phyloP scores from a whole-genome alignment of 495 filamentous ascomycete genomes.

The Penicillium macrosclerotiorum region DNA sequence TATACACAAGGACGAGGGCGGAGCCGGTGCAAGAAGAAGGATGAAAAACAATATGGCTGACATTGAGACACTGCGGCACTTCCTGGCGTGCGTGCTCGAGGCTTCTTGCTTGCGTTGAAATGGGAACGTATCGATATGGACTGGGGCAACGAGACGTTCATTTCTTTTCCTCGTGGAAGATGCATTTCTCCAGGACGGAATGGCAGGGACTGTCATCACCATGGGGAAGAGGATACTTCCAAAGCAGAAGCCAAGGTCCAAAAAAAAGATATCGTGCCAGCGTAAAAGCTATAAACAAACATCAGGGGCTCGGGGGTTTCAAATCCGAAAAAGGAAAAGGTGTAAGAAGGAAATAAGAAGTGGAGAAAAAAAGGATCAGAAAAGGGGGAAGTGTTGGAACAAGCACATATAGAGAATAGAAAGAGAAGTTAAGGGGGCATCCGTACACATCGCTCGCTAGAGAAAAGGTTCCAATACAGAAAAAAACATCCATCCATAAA shows the following conservation, averaged over 20 bases:
- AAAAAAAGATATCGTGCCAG: slow-evolving; percentile 33
- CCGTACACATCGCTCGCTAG: slow-evolving; percentile 45
- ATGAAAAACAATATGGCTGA: slow-evolving; percentile 3
- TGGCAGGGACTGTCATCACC: neutral
- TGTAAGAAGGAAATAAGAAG: slow-evolving; percentile 14
- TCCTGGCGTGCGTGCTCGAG: too few species aligned
- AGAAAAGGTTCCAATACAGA: slow-evolving; percentile 28
- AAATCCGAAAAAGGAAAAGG: slow-evolving; percentile 7
- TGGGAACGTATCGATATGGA: too few species aligned
- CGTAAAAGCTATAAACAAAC: slow-evolving; percentile 41
- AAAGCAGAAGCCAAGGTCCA: neutral
- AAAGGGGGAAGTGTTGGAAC: slow-evolving; percentile 10
- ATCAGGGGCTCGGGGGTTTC: too few species aligned
- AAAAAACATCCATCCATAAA: slow-evolving; percentile 39
- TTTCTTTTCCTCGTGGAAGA: too few species aligned
- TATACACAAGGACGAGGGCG: slow-evolving; percentile 19
- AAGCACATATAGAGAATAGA: slow-evolving; percentile 17
- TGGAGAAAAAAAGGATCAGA: slow-evolving; percentile 7
- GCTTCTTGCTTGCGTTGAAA: too few species aligned
- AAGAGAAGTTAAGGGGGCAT: slow-evolving; percentile 17
- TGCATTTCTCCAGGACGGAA: neutral
- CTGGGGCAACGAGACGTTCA: too few species aligned
- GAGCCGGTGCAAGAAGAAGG: slow-evolving; percentile 4
- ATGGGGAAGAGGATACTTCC: neutral
- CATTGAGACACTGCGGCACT: slow-evolving; percentile 3